Base-by-base conservation (phyloP, 495 filamentous ascomycete species). In the Podospora anserina region DNA sequence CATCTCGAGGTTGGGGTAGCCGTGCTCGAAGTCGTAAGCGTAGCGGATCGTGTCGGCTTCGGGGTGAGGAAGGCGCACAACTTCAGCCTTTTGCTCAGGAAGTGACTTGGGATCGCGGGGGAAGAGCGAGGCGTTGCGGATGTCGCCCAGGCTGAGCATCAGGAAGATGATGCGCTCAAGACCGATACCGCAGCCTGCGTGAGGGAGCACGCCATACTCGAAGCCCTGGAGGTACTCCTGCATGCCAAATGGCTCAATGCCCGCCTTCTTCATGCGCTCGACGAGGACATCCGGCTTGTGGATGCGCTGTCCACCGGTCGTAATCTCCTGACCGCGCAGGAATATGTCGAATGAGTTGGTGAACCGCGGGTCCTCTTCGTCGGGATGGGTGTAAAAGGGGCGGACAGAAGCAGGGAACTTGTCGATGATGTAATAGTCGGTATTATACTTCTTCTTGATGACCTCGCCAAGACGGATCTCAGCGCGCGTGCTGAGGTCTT, bases 341-440 rank as follows among this genome's bases (percentile, higher is more conserved):
- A 97, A 97, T 73, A 97, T 94, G 78, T 97, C 93, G 70, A 97
- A 97, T 0, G 94, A 96, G 79, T 97, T 97, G 56, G 93, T 97
- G 73, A 85, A 84, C 2, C 82, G 83, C 7, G 86, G 79, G 71
- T 97, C 88, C 11, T 88, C 79, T 2, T 91, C 85, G 65, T 97
- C 93, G 0, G 92, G 91, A 86, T 96, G 94, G n/a, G 94, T 91
- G 71, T 97, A 97, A 80, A 97, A 97, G 2, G 94, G 94, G 49
- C 94, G 86, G 6, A 90, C 94, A 11, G 88, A 88, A 2, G 85
- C 80, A 15, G 94, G 94, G 78, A 97, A 97, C 73, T 97, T 97
- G 86, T 97, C 94, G 64, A 97, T 87, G 56, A 97, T 88, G 80
- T 94, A 97, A 82, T 94, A 97, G 74, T 97, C 94, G 18, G 93